Conservation (phyloP, 495 filamentous ascomycete genomes). For the Penicillium antarcticum region DNA sequence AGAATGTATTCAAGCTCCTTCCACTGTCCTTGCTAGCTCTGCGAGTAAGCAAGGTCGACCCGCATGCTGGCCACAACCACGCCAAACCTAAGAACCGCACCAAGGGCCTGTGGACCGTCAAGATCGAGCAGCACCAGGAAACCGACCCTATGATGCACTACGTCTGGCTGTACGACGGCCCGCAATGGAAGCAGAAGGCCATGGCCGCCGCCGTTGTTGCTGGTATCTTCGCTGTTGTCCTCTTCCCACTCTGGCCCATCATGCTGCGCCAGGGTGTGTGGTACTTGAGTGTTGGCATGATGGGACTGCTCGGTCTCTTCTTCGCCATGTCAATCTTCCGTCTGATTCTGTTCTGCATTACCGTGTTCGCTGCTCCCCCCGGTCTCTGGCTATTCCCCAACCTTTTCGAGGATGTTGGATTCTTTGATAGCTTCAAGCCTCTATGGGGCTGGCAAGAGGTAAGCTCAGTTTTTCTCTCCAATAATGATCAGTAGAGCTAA, state of each 20-base stretch:
- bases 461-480: constrained; percentile 10
- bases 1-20: constrained; percentile 92
- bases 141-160: constrained; percentile 88
- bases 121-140: constrained; percentile 96
- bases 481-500: background rate
- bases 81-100: constrained; percentile 78
- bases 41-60: constrained; percentile 82
- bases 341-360: constrained; percentile 90
- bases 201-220: constrained; percentile 81
- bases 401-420: constrained; percentile 96
- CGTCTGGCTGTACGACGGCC: constrained; percentile 93
- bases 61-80: constrained; percentile 67
- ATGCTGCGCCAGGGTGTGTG: constrained; percentile 90
- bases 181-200: constrained; percentile 87
- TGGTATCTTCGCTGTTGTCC: constrained; percentile 78
- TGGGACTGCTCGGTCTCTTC: constrained; percentile 89
- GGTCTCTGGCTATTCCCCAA: constrained; percentile 98
- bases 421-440: constrained; percentile 96
- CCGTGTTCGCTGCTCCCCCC: constrained; percentile 78
- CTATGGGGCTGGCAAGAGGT: constrained; percentile 99
- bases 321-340: constrained; percentile 97
- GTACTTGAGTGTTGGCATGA: constrained; percentile 94
- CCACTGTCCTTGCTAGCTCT: constrained; percentile 94
- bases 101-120: constrained; percentile 96
- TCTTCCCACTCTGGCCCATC: constrained; percentile 97